A percentile compares a stretch with the other conserved stretches of the same genome.
These are phyloP conservation scores for Penicillium concentricum DNA, from an alignment of 2,329 filamentous ascomycete genomes.

Conservation along the genomic window DNA sequence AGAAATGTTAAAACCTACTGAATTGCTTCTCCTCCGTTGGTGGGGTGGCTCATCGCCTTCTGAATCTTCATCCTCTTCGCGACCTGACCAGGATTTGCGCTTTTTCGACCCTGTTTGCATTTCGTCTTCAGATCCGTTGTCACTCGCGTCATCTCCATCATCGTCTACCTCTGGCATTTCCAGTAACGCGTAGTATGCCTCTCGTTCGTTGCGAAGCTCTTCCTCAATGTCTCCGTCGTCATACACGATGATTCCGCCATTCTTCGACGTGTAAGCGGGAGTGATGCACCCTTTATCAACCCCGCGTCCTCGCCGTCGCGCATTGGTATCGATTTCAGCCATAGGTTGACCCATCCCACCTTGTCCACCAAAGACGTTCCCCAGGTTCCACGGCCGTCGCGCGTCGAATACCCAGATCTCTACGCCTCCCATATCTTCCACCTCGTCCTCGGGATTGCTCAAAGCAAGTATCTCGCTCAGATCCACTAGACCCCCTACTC, in stretches of 20 bases:
- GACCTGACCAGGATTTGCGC: conserved; percentile 75
- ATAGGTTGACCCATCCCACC: conserved; percentile 52
- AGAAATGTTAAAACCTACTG: conserved; percentile 52
- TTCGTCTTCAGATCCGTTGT: conserved; percentile 58
- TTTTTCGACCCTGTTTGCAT: conserved; percentile 56
- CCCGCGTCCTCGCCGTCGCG: conserved; percentile 58
- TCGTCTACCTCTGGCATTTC: conserved; percentile 90
- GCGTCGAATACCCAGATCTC: conserved; percentile 95
- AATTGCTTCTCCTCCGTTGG: conserved; percentile 84
- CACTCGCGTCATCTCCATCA: conserved; percentile 66
- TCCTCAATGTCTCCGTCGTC: conserved; percentile 95
- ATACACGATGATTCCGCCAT: conserved; percentile 87
- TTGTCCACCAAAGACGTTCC: conserved; percentile 84
- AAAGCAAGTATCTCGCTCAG: conserved; percentile 77
- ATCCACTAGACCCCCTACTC: conserved; percentile 89
- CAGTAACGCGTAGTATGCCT: conserved; percentile 80
- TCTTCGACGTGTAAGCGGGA: conserved; percentile 70
- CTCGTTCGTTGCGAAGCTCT: conserved; percentile 69
- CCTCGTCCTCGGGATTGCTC: conserved; percentile 65
- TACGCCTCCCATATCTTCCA: conserved; percentile 70
- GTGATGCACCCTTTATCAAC: conserved; percentile 72
- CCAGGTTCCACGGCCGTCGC: conserved; percentile 88
- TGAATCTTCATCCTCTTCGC: conserved; percentile 63
- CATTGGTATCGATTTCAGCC: conserved; percentile 44
- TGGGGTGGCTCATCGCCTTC: conserved; percentile 72